Evolutionary conservation across 768 basidiomycete genomes (phyloP).

Genomic region (Mrakia blollopis): DNA sequence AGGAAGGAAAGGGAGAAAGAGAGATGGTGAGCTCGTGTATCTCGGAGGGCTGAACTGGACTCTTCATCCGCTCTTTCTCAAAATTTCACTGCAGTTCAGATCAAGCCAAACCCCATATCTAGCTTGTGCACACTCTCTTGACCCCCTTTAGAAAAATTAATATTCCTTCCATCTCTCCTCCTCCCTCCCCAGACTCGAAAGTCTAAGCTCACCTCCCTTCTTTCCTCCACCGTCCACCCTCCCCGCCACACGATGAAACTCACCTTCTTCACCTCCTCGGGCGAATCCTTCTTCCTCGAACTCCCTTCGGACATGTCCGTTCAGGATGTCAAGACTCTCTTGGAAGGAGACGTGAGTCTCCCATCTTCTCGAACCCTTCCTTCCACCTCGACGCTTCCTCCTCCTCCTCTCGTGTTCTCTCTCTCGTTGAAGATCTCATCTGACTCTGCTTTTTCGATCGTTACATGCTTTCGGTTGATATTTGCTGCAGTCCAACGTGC

Average conservation of each 20-base stretch:
- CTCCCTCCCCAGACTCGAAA: background rate
- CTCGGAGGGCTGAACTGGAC: too few species aligned
- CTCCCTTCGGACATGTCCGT: constrained; percentile 23
- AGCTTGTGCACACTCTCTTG: too few species aligned
- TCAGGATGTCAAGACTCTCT: constrained; percentile 18
- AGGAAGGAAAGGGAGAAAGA: too few species aligned
- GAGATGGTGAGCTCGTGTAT: too few species aligned
- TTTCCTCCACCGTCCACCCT: background rate
- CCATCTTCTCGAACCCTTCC: background rate
- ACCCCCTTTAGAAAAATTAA: too few species aligned
- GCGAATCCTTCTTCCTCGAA: constrained; percentile 26
- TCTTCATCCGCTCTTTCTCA: too few species aligned
- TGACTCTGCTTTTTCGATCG: too few species aligned
- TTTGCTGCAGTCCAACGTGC: background rate
- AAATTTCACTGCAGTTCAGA: too few species aligned
- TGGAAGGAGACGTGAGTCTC: constrained; percentile 29
- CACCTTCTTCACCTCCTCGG: constrained; percentile 23
- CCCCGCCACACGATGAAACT: constrained; percentile 23
- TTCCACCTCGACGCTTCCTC: constrained; percentile 1
- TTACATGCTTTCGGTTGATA: background rate
- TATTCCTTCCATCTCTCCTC: background rate
- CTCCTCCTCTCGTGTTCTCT: background rate
- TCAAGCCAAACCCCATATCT: too few species aligned
- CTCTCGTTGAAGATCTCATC: background rate
- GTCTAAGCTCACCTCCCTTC: background rate